Conservation (phyloP, 179 eudicot species). For the Spinacia oleracea region DNA sequence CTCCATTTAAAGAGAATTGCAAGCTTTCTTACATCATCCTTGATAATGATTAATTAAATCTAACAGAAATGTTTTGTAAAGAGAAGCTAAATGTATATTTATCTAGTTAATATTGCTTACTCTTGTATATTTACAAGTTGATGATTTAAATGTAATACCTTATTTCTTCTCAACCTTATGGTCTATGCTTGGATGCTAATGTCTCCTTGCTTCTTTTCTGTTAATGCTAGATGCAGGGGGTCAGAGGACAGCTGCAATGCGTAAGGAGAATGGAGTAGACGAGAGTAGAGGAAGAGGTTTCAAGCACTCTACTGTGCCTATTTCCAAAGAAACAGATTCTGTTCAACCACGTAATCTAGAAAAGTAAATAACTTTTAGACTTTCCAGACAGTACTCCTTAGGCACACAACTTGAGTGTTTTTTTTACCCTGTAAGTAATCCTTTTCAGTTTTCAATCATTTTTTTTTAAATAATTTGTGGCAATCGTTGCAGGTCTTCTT, state of each 20-base stretch:
- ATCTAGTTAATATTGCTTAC: not conserved
- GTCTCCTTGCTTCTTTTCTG: slow-evolving; percentile 7
- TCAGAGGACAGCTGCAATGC: slow-evolving; percentile 32
- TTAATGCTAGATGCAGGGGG: slow-evolving; percentile 41
- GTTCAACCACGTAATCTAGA: slow-evolving; percentile 17
- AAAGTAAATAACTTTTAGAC: slow-evolving; percentile 33
- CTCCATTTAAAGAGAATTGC: not conserved
- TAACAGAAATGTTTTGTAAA: not conserved
- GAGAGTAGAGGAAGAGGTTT: slow-evolving; percentile 35
- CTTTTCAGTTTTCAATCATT: too few relatives aligned
- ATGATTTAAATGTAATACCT: not conserved
- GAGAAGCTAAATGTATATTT: not conserved
- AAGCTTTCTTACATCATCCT: not conserved
- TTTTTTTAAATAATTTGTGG: not conserved
- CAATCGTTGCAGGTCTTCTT: slow-evolving; percentile 30
- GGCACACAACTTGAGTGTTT: not conserved
- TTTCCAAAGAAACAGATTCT: slow-evolving; percentile 24
- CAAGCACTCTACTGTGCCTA: slow-evolving; percentile 21
- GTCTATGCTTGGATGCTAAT: not conserved
- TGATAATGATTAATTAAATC: not conserved
- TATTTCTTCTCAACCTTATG: slow-evolving; percentile 7
- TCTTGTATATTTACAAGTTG: not conserved
- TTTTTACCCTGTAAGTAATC: not conserved
- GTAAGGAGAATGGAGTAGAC: slow-evolving; percentile 48
- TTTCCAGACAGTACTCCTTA: slow-evolving; percentile 7